Evolutionary conservation across 495 filamentous ascomycete genomes (phyloP).

Genomic region (Aspergillus wentii): DNA sequence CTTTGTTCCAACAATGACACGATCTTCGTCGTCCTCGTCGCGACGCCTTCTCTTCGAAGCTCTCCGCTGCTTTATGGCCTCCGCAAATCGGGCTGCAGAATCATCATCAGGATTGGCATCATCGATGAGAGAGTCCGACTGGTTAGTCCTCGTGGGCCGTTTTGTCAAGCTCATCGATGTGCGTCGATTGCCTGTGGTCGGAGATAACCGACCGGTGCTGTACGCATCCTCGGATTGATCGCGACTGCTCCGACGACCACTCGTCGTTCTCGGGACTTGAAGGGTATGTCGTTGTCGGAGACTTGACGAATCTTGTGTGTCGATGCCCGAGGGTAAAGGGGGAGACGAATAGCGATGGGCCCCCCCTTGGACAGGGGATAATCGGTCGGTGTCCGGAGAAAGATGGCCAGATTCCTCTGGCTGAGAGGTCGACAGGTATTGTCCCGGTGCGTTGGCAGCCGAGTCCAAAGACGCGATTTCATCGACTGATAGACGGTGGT

Average conservation of each 20-base stretch:
- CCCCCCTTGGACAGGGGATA: slow-evolving; percentile 32
- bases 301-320: slow-evolving; percentile 41
- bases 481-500: slow-evolving; percentile 28
- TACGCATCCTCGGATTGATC: slow-evolving; percentile 61
- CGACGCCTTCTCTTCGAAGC: slow-evolving; percentile 74
- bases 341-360: slow-evolving; percentile 75
- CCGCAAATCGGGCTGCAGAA: slow-evolving; percentile 84
- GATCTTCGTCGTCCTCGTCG: slow-evolving; percentile 90
- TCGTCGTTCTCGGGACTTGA: slow-evolving; percentile 67
- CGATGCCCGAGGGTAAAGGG: slow-evolving; percentile 48
- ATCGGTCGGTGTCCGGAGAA: slow-evolving; percentile 34
- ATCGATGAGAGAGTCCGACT: slow-evolving; percentile 48
- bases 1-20: slow-evolving; percentile 94
- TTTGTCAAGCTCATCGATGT: slow-evolving; percentile 78
- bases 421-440: slow-evolving; percentile 29
- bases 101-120: slow-evolving; percentile 76
- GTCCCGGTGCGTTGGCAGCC: slow-evolving; percentile 20
- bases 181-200: slow-evolving; percentile 62
- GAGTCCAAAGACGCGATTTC: slow-evolving; percentile 25
- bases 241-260: slow-evolving; percentile 47
- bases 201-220: slow-evolving; percentile 80
- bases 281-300: slow-evolving; percentile 84
- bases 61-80: slow-evolving; percentile 83
- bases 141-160: slow-evolving; percentile 75
- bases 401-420: slow-evolving; percentile 33